Evolutionary conservation across 179 eudicot genomes (phyloP).

Genomic region (Beta macrorhiza): DNA sequence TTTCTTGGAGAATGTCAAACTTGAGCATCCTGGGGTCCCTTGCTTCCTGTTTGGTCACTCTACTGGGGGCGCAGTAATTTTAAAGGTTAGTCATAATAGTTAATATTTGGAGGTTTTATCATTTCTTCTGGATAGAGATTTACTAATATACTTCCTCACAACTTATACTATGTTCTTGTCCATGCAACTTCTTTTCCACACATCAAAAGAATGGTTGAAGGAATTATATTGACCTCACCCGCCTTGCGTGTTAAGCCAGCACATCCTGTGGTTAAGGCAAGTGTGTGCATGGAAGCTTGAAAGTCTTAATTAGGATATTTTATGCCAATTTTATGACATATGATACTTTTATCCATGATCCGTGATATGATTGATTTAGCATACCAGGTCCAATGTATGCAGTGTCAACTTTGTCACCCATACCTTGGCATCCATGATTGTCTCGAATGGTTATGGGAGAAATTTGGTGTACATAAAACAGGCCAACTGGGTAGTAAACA

Average conservation of each 20-base stretch:
- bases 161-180: not conserved
- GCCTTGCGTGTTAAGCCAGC: slow-evolving; percentile 95
- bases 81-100: too few relatives aligned
- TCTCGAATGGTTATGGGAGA: not conserved
- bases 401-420: not conserved
- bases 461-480: too few relatives aligned
- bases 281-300: slow-evolving; percentile 21
- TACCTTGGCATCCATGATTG: not conserved
- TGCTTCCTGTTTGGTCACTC: too few relatives aligned
- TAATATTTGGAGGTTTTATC: too few relatives aligned
- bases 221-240: slow-evolving; percentile 89
- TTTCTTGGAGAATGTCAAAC: too few relatives aligned
- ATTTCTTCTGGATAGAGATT: not conserved
- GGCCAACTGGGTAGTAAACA: not conserved
- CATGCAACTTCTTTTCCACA: slow-evolving; percentile 82
- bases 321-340: not conserved
- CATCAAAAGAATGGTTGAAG: slow-evolving; percentile 72
- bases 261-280: slow-evolving; percentile 88
- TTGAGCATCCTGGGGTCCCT: too few relatives aligned
- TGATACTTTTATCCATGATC: not conserved
- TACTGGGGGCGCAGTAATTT: too few relatives aligned
- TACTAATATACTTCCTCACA: not conserved
- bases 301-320: not conserved
- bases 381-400: not conserved
- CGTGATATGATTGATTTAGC: not conserved